phyloP scores from a whole-genome alignment of 306 rosid genomes.

The Boehmeria nivea region DNA sequence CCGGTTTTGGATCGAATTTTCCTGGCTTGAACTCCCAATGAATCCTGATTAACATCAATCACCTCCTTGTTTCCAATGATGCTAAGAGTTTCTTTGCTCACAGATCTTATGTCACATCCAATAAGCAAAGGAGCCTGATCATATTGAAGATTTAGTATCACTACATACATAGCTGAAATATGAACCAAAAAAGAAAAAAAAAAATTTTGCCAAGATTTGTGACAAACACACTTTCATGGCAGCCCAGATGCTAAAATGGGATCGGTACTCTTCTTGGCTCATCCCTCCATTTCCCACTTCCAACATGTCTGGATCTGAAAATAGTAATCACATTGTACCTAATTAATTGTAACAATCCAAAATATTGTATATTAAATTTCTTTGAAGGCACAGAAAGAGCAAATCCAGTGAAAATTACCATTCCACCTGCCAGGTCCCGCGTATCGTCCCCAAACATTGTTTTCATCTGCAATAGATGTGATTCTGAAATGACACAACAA shows the following conservation, averaged over 20 bases:
- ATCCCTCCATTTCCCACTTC: slow-evolving; percentile 30
- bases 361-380: not conserved
- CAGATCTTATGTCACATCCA: slow-evolving; percentile 18
- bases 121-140: slow-evolving; percentile 17
- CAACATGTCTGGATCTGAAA: slow-evolving; percentile 24
- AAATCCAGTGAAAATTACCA: slow-evolving; percentile 6
- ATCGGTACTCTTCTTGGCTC: slow-evolving; percentile 13
- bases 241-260: slow-evolving; percentile 28
- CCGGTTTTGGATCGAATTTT: slow-evolving; percentile 10
- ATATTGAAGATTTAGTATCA: no score
- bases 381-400: not conserved
- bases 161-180: not conserved
- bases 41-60: slow-evolving; percentile 24
- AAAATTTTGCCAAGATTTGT: not conserved
- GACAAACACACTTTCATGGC: slow-evolving; percentile 16
- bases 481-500: slow-evolving; percentile 8
- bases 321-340: no score
- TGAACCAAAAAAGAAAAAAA: not conserved
- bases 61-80: slow-evolving; percentile 25
- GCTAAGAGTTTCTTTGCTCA: slow-evolving; percentile 15
- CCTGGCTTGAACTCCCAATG: slow-evolving; percentile 21
- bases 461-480: slow-evolving; percentile 20
- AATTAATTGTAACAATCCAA: not conserved
- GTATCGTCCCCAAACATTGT: slow-evolving; percentile 20
- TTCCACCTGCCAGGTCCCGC: slow-evolving; percentile 27